Evolutionary conservation across 352 stramenopile species (phyloP), one percentile per base, ranked within the genome.

Genomic region (Pythium volutum): DNA sequence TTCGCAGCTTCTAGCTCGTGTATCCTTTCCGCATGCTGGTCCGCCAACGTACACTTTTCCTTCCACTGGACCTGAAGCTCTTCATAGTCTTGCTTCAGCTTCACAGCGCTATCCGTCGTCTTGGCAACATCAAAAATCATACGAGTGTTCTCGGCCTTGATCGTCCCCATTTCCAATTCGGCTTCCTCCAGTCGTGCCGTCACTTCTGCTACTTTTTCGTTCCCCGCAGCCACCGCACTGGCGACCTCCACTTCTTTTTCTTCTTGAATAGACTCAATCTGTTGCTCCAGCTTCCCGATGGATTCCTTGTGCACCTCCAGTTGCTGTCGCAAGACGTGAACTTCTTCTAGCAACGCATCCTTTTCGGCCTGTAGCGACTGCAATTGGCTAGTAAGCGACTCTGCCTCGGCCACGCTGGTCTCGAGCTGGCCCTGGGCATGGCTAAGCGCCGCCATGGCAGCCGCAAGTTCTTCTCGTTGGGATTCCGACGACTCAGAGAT

Each of bases 101-200:
- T 81, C 10, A 80, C 74, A 11, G 69, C 76, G 29, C 73, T 62
- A 53, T 93, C 83, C 0, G 81, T 72, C 10, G 81, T 83, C 65
- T 88, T 87, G 1, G 81, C 81, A 22, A 91, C 76, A 29, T 91
- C 79, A 55, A 91, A 90, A 15, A 87, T 70, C 81, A 91, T 88
- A 0, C 81, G 77, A 42, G 82, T 59, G 48, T 93, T 93, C 53
- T 93, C 83, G 15, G 75, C 73, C 66, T 89, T 87, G 46, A 84
- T 76, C 3, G 77, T 70, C 29, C 65, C 62, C 59, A 90, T 75
- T 63, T 89, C 77, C 16, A 71, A 59, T 43, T 86, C 67, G 7
- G 67, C 48, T 22, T 72, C 71, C 29, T 81, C 62, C 27, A 86
- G 25, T 20, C 65, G 69, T 20, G 53, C 47, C 26, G 62, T 79